Evolutionary conservation across 495 filamentous ascomycete species (phyloP).

Genomic region (Clavariopsis aquatica): DNA sequence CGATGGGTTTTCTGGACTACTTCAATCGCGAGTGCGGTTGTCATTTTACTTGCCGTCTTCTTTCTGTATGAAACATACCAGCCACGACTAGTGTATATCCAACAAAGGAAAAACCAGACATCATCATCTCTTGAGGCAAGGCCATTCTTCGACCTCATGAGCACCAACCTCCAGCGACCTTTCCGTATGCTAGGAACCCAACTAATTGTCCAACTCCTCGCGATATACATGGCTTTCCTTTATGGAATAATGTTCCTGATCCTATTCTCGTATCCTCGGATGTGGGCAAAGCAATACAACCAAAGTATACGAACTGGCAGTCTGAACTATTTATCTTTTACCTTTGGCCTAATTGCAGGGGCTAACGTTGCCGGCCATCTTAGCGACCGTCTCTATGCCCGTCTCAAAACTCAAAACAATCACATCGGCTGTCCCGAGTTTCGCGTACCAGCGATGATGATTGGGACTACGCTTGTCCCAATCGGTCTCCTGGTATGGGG

Average conservation of each 20-base stretch:
- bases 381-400: conserved; percentile 11
- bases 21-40: too few relatives aligned
- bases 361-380: conserved; percentile 38
- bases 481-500: conserved; percentile 42
- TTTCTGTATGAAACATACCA: not conserved
- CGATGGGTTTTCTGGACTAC: too few relatives aligned
- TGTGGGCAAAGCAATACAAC: conserved; percentile 48
- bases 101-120: conserved; percentile 25
- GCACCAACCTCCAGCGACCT: conserved; percentile 30
- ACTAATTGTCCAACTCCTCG: conserved; percentile 41
- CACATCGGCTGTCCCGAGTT: conserved; percentile 36
- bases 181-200: conserved; percentile 39
- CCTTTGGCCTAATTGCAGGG: conserved; percentile 45
- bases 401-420: conserved; percentile 2
- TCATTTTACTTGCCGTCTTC: conserved; percentile 31
- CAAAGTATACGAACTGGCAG: conserved; percentile 38
- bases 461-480: conserved; percentile 29
- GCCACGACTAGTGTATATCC: not conserved
- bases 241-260: conserved; percentile 43
- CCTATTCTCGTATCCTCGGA: conserved; percentile 42
- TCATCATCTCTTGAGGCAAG: too few relatives aligned
- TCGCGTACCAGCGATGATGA: conserved; percentile 39
- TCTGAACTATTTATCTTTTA: conserved; percentile 49
- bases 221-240: conserved; percentile 41
- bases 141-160: conserved; percentile 29